These are phyloP conservation scores for Aspergillus thermomutatus DNA, from an alignment of 2,329 filamentous ascomycete species.

Conservation along the genomic window DNA sequence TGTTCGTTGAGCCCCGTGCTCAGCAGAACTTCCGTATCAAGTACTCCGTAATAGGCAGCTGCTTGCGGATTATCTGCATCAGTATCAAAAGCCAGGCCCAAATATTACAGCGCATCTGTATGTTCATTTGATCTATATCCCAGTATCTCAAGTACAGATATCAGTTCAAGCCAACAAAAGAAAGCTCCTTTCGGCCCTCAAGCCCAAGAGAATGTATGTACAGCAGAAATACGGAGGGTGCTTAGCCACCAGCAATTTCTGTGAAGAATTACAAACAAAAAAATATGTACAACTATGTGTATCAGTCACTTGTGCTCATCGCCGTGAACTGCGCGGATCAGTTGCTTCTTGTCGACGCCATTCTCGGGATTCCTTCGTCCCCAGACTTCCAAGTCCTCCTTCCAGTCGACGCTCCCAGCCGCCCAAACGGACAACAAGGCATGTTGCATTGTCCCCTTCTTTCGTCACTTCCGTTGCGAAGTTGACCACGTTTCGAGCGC, in stretches of 20 bases:
- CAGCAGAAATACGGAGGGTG: not conserved
- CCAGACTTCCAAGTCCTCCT: conserved; percentile 82
- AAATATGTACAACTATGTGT: conserved; percentile 19
- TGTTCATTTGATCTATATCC: not conserved
- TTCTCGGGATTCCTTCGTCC: conserved; percentile 88
- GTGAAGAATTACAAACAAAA: conserved; percentile 5
- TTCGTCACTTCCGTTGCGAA: conserved; percentile 82
- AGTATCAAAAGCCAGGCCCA: not conserved
- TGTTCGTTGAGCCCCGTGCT: not conserved
- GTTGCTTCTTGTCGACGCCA: conserved; percentile 75
- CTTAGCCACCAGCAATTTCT: conserved; percentile 10
- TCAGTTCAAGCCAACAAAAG: not conserved
- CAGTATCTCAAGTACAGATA: not conserved
- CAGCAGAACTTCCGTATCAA: not conserved
- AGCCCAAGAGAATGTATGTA: not conserved
- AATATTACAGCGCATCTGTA: not conserved
- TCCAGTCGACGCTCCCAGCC: conserved; percentile 66
- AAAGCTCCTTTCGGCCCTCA: not conserved
- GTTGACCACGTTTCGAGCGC: conserved; percentile 70
- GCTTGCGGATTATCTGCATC: not conserved
- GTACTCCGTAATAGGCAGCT: not conserved
- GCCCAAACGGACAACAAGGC: conserved; percentile 59
- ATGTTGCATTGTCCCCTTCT: conserved; percentile 63
- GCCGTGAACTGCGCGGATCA: conserved; percentile 71
- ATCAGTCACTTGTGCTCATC: conserved; percentile 24